These are phyloP conservation scores for Globisporangium apiculatum DNA, from an alignment of 352 stramenopile genomes.

Conservation along the genomic window DNA sequence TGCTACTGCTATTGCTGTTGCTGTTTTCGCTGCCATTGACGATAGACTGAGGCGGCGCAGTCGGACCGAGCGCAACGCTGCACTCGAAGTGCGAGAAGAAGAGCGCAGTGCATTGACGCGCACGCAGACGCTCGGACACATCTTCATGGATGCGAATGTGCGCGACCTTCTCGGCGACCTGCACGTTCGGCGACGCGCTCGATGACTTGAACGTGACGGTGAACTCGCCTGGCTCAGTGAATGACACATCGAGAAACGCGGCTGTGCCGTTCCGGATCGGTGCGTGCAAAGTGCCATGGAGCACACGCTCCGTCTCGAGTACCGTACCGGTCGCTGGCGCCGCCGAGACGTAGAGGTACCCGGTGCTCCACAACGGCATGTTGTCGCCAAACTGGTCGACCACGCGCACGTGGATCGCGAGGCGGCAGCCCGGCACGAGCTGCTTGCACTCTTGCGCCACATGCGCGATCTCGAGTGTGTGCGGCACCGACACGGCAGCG, in stretches of 20 bases:
- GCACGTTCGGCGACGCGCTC: constrained; percentile 5
- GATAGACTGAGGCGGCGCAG: background rate
- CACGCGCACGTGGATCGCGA: constrained; percentile 30
- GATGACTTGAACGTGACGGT: constrained; percentile 23
- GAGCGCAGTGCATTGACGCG: constrained; percentile 19
- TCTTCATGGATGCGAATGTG: constrained; percentile 36
- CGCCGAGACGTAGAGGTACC: constrained; percentile 22
- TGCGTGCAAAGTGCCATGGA: constrained; percentile 4
- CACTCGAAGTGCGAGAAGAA: constrained; percentile 28
- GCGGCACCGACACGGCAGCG: constrained; percentile 12
- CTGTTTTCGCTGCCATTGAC: too few species aligned
- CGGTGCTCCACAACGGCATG: constrained; percentile 17
- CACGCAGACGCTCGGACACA: constrained; percentile 12
- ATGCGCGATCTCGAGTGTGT: constrained; percentile 33
- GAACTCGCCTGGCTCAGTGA: constrained; percentile 35
- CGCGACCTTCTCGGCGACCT: constrained; percentile 24
- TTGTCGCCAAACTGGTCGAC: constrained; percentile 50
- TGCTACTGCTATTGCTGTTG: background rate
- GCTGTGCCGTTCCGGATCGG: constrained; percentile 31
- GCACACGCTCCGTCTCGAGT: constrained; percentile 4
- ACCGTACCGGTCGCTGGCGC: background rate
- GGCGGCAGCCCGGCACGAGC: constrained; percentile 33
- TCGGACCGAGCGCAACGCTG: background rate
- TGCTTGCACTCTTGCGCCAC: constrained; percentile 40
- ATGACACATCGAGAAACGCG: constrained; percentile 30